Conservation (phyloP, 75 land plant genomes). For the Sequoiadendron giganteum region DNA sequence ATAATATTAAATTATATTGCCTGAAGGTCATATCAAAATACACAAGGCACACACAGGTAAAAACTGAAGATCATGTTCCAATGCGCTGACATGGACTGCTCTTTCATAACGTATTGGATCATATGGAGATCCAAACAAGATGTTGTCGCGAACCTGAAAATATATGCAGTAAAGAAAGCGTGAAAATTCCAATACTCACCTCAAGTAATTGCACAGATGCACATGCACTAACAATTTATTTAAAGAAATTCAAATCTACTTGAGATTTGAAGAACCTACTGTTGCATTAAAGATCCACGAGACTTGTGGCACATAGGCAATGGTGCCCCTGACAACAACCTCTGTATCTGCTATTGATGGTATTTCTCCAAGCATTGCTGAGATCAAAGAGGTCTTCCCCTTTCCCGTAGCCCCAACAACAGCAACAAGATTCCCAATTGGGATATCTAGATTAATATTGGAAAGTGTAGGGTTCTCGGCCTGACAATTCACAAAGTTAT, state of each 20-base stretch:
- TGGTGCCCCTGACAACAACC: slow-evolving; percentile 67
- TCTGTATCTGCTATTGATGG: slow-evolving; percentile 49
- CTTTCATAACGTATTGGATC: slow-evolving; percentile 56
- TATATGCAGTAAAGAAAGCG: background rate
- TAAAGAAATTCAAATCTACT: background rate
- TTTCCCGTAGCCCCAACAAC: slow-evolving; percentile 96
- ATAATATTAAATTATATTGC: background rate
- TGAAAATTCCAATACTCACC: background rate
- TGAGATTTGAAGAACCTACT: slow-evolving; percentile 45
- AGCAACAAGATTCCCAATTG: slow-evolving; percentile 85
- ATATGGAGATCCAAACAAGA: slow-evolving; percentile 84
- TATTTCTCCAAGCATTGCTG: slow-evolving; percentile 95
- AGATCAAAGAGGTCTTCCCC: slow-evolving; percentile 93
- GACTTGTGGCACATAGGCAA: slow-evolving; percentile 97
- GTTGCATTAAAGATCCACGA: slow-evolving; percentile 99
- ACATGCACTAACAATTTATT: background rate
- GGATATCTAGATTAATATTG: slow-evolving; percentile 77
- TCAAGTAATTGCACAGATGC: slow-evolving; percentile 2
- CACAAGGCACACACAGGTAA: slow-evolving; percentile 58
- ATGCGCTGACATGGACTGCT: slow-evolving; percentile 73
- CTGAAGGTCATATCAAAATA: background rate
- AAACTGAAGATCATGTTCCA: slow-evolving; percentile 80
- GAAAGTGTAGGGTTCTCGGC: slow-evolving; percentile 75
- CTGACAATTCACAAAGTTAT: slow-evolving; percentile 25
- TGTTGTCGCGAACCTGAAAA: slow-evolving; percentile 88